phyloP scores from a whole-genome alignment of 495 filamentous ascomycete species.

The Penicillium taxi region DNA sequence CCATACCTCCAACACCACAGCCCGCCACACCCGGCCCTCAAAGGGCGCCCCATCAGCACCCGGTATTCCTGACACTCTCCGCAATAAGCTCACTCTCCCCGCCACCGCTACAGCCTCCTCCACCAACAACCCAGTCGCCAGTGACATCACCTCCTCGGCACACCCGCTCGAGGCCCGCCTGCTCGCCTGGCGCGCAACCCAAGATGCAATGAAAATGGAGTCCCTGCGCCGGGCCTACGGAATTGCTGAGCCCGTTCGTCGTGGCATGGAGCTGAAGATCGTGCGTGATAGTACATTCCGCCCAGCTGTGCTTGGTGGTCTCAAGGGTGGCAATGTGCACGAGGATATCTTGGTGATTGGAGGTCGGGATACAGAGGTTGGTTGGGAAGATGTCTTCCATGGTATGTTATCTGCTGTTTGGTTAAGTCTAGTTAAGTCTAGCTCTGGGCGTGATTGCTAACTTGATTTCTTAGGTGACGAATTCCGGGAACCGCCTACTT shows the following conservation, averaged over 20 bases:
- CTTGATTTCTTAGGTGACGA: conserved; percentile 46
- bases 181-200: conserved; percentile 72
- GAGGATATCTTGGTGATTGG: conserved; percentile 66
- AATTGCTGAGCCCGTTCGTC: conserved; percentile 84
- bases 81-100: conserved; percentile 61
- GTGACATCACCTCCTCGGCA: conserved; percentile 43
- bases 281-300: conserved; percentile 51
- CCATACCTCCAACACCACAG: conserved; percentile 50
- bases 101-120: conserved; percentile 37
- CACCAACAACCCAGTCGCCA: conserved; percentile 29
- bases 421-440: conserved; percentile 5
- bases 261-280: conserved; percentile 94
- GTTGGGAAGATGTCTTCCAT: conserved; percentile 87
- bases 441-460: conserved; percentile 1
- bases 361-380: conserved; percentile 65
- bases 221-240: conserved; percentile 75
- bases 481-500: conserved; percentile 51
- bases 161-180: conserved; percentile 92
- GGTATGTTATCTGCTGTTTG: conserved; percentile 22
- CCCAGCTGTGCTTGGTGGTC: conserved; percentile 37
- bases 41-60: conserved; percentile 78
- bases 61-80: conserved; percentile 85
- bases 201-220: conserved; percentile 82
- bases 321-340: conserved; percentile 44
- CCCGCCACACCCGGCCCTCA: conserved; percentile 35